Conservation (phyloP, 139 green algal species). For the Mesotaenium endlicherianum region DNA sequence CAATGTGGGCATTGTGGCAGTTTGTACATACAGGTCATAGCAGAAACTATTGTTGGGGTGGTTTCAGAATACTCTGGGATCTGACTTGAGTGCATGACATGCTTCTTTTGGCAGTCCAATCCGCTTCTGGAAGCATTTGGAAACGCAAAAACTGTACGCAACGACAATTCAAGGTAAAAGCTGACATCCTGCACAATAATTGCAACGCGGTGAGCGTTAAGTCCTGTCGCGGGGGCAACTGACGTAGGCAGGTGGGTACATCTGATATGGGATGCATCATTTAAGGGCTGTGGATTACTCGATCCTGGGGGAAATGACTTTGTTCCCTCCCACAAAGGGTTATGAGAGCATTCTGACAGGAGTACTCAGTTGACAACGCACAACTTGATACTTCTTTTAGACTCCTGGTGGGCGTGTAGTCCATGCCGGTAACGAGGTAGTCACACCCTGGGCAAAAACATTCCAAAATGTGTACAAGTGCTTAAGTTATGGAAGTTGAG, state of each 20-base stretch:
- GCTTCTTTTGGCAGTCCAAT: conserved; percentile 77
- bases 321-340: background rate
- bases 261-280: background rate
- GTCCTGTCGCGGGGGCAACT: too few relatives aligned
- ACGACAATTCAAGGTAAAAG: conserved; percentile 84
- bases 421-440: background rate
- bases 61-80: conserved; percentile 12
- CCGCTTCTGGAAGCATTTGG: conserved; percentile 97
- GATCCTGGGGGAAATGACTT: background rate
- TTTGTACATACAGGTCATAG: background rate
- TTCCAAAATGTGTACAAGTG: background rate
- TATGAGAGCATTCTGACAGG: background rate
- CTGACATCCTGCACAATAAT: background rate
- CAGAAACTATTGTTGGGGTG: background rate
- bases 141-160: conserved; percentile 97
- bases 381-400: background rate
- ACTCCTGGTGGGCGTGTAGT: background rate
- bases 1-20: background rate
- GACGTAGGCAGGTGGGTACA: background rate
- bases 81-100: conserved; percentile 60
- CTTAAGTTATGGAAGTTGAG: background rate
- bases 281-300: background rate
- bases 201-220: too few relatives aligned
- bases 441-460: background rate
- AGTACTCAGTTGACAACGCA: background rate